A percentile compares a stretch with the other conserved stretches of the same genome.
These are phyloP conservation scores for Corylus americana DNA, from an alignment of 306 rosid genomes.

Conservation along the genomic window DNA sequence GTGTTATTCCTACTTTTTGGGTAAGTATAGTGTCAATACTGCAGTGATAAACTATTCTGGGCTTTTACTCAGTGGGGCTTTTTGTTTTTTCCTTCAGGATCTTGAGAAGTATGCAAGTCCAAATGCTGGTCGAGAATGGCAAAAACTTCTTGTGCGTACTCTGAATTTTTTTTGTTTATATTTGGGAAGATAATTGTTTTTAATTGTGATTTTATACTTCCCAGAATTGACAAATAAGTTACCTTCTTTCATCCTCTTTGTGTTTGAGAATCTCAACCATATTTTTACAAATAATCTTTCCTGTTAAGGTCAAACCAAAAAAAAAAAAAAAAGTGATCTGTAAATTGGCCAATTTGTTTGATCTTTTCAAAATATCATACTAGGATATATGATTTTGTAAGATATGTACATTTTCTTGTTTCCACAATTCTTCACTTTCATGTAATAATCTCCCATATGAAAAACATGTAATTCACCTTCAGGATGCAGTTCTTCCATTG, in stretches of 20 bases:
- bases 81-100: conserved; percentile 50
- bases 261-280: background rate
- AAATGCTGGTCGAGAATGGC: conserved; percentile 80
- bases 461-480: conserved; percentile 33
- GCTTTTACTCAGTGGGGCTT: background rate
- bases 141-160: conserved; percentile 71
- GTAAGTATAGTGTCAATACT: background rate
- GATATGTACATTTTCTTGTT: background rate
- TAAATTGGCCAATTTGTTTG: background rate
- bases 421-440: conserved; percentile 1
- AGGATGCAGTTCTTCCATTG: conserved; percentile 88
- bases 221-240: background rate
- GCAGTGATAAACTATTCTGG: background rate
- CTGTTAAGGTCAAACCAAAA: background rate
- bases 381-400: background rate
- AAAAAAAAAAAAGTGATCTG: background rate
- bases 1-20: background rate
- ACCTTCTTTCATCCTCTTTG: too few relatives aligned
- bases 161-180: background rate
- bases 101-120: conserved; percentile 80
- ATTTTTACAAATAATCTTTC: background rate
- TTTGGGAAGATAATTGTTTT: background rate
- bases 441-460: conserved; percentile 18
- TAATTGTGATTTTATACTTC: background rate
- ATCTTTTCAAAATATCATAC: background rate